Evolutionary conservation across 768 basidiomycete genomes (phyloP).

Genomic region (Filobasidium floriforme): DNA sequence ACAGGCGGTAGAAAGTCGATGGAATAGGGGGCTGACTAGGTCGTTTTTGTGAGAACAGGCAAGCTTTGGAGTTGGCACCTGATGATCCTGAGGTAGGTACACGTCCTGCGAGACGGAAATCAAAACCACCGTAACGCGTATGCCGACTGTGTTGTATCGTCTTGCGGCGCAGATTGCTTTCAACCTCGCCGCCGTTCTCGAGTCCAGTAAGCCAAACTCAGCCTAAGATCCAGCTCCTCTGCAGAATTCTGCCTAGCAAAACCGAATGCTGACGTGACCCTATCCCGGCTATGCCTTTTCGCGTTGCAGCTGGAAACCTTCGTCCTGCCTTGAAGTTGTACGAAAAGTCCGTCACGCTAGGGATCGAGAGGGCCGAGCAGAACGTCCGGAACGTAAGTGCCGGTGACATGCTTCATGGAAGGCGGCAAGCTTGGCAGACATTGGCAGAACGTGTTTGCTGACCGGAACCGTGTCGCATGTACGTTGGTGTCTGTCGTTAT

Average conservation of each 20-base stretch:
- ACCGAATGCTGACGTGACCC: too few relatives aligned
- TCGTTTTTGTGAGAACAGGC: constrained; percentile 20
- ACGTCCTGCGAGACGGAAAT: background rate
- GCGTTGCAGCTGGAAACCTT: constrained; percentile 43
- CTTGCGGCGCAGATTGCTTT: constrained; percentile 36
- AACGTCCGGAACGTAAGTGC: constrained; percentile 45
- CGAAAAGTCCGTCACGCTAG: constrained; percentile 40
- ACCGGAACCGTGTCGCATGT: background rate
- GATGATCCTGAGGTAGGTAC: constrained; percentile 42
- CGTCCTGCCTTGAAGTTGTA: constrained; percentile 44
- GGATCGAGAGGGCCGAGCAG: constrained; percentile 43
- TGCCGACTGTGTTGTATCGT: too few relatives aligned
- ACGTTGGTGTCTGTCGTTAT: background rate
- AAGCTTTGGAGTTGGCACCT: constrained; percentile 38
- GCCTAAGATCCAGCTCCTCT: too few relatives aligned
- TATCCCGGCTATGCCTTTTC: too few relatives aligned
- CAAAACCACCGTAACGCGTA: background rate
- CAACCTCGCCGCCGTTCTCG: constrained; percentile 43
- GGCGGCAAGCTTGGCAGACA: background rate
- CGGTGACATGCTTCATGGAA: constrained; percentile 7
- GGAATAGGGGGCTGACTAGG: background rate
- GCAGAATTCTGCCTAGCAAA: too few relatives aligned
- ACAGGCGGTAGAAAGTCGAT: too few relatives aligned
- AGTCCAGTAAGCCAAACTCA: constrained; percentile 35
- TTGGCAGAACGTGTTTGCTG: background rate